Base-by-base conservation (phyloP, 192 early-diverging fungal genomes). In the Pilaira anomala region DNA sequence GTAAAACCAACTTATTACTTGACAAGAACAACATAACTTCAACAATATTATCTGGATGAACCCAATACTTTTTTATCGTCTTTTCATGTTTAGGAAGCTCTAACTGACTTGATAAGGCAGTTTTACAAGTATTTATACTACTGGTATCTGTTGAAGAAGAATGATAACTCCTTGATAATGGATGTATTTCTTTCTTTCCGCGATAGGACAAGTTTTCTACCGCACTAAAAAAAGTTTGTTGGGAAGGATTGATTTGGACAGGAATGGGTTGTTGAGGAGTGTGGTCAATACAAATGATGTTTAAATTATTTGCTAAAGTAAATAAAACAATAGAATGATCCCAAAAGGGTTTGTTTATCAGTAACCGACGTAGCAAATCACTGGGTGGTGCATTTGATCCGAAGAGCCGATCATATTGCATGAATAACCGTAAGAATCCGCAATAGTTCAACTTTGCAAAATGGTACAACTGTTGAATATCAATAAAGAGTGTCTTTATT, bases 31-130 rank as follows among this genome's bases (percentile, higher is more conserved):
- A 18, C 22, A 54, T 55, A 9, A 65, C 30, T n/a, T 65, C 63
- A 12, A 46, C 9, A 21, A 65, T 21, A 55, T 65, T 26, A 33
- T 65, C 48, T 0, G 63, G 63, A 56, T 65, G 63, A 13, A 65
- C 39, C 52, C 50, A 56, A 41, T 53, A 65, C 29, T 65, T 65
- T 12, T 40, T 24, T 13, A 41, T 19, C 12, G 18, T 19, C 4
- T 9, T 33, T 36, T 36, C 5, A 36, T 36, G 33, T 6, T 36
- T 36, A 3, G 52, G 39, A 55, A 29, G 36, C 19, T 36, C 26
- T 7, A 25, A 30, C 29, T n/a, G 33, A 33, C 36, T 63, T 48
- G 46, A 50, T 28, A 18, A 51, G 12, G 60, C 60, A 30, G 60
- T 62, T 62, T 48, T 46, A 62, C 56, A 58, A 16, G 56, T 41